phyloP scores from a whole-genome alignment of 208 protist genomes.

The Acanthamoeba healyi region DNA sequence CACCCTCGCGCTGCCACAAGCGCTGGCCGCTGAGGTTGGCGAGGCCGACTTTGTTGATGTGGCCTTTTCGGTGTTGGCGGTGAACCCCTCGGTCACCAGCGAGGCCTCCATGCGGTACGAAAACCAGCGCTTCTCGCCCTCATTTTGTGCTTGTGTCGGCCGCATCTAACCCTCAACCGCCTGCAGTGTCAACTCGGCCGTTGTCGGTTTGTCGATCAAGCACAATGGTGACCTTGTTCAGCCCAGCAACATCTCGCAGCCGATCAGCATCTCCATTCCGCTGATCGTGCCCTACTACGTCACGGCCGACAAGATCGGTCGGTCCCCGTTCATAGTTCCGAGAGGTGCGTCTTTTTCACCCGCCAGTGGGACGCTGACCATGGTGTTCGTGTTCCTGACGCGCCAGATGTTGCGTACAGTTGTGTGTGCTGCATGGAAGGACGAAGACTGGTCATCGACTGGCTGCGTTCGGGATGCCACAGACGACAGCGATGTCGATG shows the following conservation, averaged over 20 bases:
- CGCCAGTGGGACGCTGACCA: too few relatives aligned
- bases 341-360: too few relatives aligned
- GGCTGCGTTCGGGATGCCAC: slow-evolving; percentile 5
- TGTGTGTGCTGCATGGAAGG: slow-evolving; percentile 29
- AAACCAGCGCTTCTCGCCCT: too few relatives aligned
- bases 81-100: neutral
- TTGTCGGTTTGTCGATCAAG: neutral
- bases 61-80: neutral
- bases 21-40: neutral
- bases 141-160: too few relatives aligned
- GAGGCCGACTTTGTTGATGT: neutral
- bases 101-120: neutral
- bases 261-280: slow-evolving; percentile 19
- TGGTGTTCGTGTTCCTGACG: too few relatives aligned
- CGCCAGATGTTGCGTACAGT: neutral
- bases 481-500: neutral
- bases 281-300: neutral
- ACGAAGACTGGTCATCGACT: neutral
- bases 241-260: neutral
- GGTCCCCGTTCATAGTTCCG: neutral
- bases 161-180: neutral
- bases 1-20: neutral
- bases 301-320: neutral
- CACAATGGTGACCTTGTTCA: neutral
- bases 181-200: slow-evolving; percentile 9